These are phyloP conservation scores for Metschnikowia amazonensis DNA, from an alignment of 805 yeast species.

Conservation along the genomic window DNA sequence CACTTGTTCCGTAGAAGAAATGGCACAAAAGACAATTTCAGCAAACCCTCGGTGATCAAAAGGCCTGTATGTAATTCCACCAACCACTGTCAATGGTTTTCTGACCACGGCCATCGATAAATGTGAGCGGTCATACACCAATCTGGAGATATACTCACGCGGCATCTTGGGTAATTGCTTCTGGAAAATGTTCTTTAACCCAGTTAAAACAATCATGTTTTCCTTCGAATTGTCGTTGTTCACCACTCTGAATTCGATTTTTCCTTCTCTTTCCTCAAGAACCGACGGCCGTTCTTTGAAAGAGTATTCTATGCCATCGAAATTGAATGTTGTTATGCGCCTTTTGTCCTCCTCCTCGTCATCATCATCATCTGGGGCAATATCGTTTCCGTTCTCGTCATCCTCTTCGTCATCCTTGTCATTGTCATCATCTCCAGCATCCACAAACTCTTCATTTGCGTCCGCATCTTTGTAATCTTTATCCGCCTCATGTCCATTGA, in stretches of 20 bases:
- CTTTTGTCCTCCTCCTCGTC: constrained; percentile 42
- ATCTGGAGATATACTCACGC: constrained; percentile 87
- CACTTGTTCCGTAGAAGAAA: constrained; percentile 95
- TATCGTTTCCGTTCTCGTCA: constrained; percentile 40
- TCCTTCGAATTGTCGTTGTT: constrained; percentile 90
- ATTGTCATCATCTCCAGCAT: constrained; percentile 9
- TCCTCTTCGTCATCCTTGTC: constrained; percentile 26
- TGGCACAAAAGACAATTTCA: constrained; percentile 98
- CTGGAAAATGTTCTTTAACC: constrained; percentile 92
- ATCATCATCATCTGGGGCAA: constrained; percentile 28
- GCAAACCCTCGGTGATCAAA: constrained; percentile 89
- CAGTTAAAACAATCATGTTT: constrained; percentile 87
- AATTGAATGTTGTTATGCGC: constrained; percentile 48
- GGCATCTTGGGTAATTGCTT: constrained; percentile 99
- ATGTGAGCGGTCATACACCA: constrained; percentile 92
- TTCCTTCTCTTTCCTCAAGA: constrained; percentile 87
- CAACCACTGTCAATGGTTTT: constrained; percentile 91
- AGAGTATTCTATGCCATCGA: constrained; percentile 76
- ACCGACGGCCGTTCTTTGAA: constrained; percentile 93
- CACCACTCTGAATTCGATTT: constrained; percentile 92
- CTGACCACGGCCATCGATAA: constrained; percentile 94
- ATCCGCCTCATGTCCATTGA: constrained; percentile 6
- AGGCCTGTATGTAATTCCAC: constrained; percentile 96
- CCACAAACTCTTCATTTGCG: constrained; percentile 4
- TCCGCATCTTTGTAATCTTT: constrained; percentile 8